Evolutionary conservation across 345 rosid genomes (phyloP).

Genomic region (Syzygium aromaticum): DNA sequence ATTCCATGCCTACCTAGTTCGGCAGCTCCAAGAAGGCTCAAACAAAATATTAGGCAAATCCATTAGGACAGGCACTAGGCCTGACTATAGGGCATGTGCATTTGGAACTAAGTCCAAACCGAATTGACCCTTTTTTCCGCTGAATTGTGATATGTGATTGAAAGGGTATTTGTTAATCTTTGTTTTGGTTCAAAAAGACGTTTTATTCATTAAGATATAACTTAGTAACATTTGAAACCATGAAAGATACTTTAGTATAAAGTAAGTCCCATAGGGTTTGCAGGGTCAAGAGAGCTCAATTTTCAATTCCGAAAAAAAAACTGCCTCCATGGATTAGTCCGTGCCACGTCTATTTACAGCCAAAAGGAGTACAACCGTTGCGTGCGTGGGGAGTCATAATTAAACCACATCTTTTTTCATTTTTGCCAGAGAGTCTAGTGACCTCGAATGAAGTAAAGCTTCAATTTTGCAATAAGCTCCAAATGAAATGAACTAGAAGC

Average conservation of each 20-base stretch:
- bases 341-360: background rate
- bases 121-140: background rate
- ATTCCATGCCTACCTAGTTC: background rate
- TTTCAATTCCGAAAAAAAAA: background rate
- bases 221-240: background rate
- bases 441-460: background rate
- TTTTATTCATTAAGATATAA: background rate
- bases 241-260: background rate
- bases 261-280: background rate
- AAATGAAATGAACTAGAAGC: background rate
- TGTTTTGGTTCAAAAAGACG: background rate
- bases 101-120: background rate
- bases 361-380: background rate
- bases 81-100: background rate
- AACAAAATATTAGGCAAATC: background rate
- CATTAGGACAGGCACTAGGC: background rate
- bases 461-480: background rate
- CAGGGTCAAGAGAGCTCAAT: background rate
- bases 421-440: background rate
- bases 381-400: background rate
- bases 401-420: background rate
- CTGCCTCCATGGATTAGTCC: background rate
- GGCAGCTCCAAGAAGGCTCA: background rate
- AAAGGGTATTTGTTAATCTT: background rate
- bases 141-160: background rate